Base-by-base conservation (phyloP, 176 grass and related monocot species). In the Raddia guianensis region DNA sequence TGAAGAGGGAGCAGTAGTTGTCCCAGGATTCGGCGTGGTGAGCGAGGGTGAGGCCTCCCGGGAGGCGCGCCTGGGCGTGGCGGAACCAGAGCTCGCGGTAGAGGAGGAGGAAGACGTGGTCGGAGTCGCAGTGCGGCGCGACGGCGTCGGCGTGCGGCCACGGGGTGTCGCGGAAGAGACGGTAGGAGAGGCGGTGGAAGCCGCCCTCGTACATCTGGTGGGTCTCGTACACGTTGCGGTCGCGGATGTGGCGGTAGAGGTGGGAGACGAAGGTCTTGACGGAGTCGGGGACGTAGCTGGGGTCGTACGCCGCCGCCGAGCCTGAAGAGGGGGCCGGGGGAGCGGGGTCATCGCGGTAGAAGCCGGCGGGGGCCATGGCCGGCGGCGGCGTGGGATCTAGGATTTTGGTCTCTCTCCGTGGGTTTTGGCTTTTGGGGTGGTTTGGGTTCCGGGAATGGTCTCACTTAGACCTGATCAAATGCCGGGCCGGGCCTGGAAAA, bases 191-290 rank as follows among this genome's bases (percentile, higher is more conserved):
- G 53, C 92, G 96, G 81, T 93, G 82, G 89, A 99, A 99, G 20
- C 96, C 94, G 21, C 88, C 92, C 78, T 99, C 92, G 88, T 95
- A 98, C 96, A 98, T 98, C 92, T 98, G 92, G 79, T 98, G 86
- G 83, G 95, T 98, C 92, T 98, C 96, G 90, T 86, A 99, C 35
- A 99, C 92, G 90, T 99, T 99, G 84, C 95, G 93, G 75, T 99
- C 96, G 19, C 96, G 86, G 75, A 99, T 93, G 82, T 95, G 92
- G 75, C 96, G 93, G 90, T 98, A 98, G 18, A 98, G 86, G 88
- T 98, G 96, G 1, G 82, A 88, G 8, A 95, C 92, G 79, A 98
- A 98, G 4, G 96, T 95, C 90, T 98, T 98, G 45, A 98, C 96
- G 9, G 96, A 89, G 76, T 98, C 92, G 3, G 96, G 96, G 3